Conservation (phyloP, 2,329 filamentous ascomycete species). For the Claviceps quebecensis region DNA sequence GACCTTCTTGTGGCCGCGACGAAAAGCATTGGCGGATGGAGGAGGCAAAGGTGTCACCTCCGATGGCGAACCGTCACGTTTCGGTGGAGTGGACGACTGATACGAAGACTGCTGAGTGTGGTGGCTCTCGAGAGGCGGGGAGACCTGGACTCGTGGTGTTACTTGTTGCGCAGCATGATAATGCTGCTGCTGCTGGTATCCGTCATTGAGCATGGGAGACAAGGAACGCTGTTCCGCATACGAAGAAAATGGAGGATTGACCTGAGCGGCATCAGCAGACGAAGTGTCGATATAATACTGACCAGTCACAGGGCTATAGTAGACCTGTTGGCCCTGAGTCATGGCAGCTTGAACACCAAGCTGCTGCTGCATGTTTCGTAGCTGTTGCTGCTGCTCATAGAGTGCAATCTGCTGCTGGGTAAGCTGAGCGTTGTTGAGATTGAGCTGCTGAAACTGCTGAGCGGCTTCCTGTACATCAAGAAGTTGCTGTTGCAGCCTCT, state of each 20-base stretch:
- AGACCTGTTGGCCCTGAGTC: slow-evolving; percentile 57
- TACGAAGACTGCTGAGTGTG: slow-evolving; percentile 29
- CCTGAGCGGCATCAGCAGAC: slow-evolving; percentile 28
- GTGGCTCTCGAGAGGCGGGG: slow-evolving; percentile 55
- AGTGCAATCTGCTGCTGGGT: slow-evolving; percentile 34
- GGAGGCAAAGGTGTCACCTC: slow-evolving; percentile 62
- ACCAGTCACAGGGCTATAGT: slow-evolving; percentile 76
- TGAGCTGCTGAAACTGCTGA: slow-evolving; percentile 70
- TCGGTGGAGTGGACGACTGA: slow-evolving; percentile 54
- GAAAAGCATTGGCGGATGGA: slow-evolving; percentile 82
- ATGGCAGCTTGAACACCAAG: slow-evolving; percentile 23
- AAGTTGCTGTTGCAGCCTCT: slow-evolving; percentile 87
- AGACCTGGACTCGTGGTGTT: slow-evolving; percentile 66
- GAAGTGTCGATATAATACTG: slow-evolving; percentile 70
- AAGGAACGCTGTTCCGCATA: slow-evolving; percentile 30
- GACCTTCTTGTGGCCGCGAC: slow-evolving; percentile 84
- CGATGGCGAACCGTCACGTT: slow-evolving; percentile 54
- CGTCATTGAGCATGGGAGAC: slow-evolving; percentile 17
- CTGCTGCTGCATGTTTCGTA: slow-evolving; percentile 27
- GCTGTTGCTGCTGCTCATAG: slow-evolving; percentile 30
- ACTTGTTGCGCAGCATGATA: slow-evolving; percentile 30
- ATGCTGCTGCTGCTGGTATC: slow-evolving; percentile 17
- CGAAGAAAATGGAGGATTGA: slow-evolving; percentile 25
- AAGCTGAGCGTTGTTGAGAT: slow-evolving; percentile 39
- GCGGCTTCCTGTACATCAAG: slow-evolving; percentile 69